Evolutionary conservation across 441 rosid species (phyloP).

Genomic region (Metrosideros polymorpha): DNA sequence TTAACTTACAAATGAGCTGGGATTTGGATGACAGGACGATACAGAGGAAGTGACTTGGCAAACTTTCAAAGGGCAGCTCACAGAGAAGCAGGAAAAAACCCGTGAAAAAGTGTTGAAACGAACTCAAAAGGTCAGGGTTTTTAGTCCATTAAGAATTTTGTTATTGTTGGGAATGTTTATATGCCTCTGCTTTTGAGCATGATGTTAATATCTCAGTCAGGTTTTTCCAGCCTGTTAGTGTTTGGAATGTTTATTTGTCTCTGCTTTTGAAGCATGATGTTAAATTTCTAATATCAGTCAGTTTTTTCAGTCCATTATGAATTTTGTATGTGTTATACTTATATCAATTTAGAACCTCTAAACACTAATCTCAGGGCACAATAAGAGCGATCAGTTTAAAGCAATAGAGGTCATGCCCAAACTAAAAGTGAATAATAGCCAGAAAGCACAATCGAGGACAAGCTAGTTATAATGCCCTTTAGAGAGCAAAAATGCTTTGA

Average conservation of each 20-base stretch:
- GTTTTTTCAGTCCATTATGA: slow-evolving; percentile 5
- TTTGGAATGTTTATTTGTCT: not conserved
- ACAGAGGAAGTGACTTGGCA: slow-evolving; percentile 92
- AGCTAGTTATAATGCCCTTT: not conserved
- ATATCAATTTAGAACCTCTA: not conserved
- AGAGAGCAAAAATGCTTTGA: not conserved
- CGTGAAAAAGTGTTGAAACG: slow-evolving; percentile 81
- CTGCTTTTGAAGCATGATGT: not conserved
- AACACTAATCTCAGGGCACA: not conserved
- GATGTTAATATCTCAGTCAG: slow-evolving; percentile 13
- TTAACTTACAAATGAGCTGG: not conserved
- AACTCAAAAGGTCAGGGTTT: slow-evolving; percentile 60
- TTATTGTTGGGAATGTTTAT: not conserved
- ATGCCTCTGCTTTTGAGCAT: not conserved
- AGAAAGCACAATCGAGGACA: not conserved
- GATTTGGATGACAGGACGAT: slow-evolving; percentile 47
- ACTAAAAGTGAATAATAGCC: not conserved
- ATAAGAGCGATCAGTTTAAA: not conserved
- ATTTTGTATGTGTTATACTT: not conserved
- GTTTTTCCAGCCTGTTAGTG: not conserved
- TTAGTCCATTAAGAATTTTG: not conserved
- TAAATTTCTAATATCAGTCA: slow-evolving; percentile 12
- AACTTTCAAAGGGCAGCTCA: slow-evolving; percentile 88
- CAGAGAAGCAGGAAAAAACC: slow-evolving; percentile 95
- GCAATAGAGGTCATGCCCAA: not conserved